A percentile compares a stretch with the other conserved stretches of the same genome.
These are phyloP conservation scores for Lactarius akahatsu DNA, from an alignment of 768 basidiomycete species.

Conservation along the genomic window DNA sequence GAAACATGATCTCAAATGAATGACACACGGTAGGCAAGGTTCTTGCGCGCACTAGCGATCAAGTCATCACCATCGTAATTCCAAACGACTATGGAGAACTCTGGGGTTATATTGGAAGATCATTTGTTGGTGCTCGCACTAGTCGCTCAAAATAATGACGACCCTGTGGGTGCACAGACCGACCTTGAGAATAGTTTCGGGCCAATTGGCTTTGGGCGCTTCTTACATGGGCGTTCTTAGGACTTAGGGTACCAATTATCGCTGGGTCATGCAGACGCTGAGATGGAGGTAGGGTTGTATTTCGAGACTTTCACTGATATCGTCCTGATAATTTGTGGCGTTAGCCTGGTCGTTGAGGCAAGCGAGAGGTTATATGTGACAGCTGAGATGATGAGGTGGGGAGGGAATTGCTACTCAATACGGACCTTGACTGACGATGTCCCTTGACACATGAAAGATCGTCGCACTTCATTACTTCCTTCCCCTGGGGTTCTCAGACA, in stretches of 20 bases:
- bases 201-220: slow-evolving; percentile 31
- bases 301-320: slow-evolving; percentile 41
- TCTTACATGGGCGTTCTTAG: slow-evolving; percentile 40
- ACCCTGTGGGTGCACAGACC: slow-evolving; percentile 29
- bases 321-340: slow-evolving; percentile 17
- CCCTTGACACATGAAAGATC: slow-evolving; percentile 41
- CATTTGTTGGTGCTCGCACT: slow-evolving; percentile 46
- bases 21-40: neutral
- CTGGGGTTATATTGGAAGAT: slow-evolving; percentile 50
- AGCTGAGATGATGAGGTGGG: slow-evolving; percentile 42
- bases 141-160: slow-evolving; percentile 33
- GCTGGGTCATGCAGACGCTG: slow-evolving; percentile 45
- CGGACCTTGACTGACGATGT: slow-evolving; percentile 34
- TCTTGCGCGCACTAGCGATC: neutral
- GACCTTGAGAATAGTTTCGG: neutral
- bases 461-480: slow-evolving; percentile 42
- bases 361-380: slow-evolving; percentile 52
- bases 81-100: neutral
- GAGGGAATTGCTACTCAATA: slow-evolving; percentile 45
- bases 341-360: slow-evolving; percentile 50
- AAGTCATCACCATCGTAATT: neutral
- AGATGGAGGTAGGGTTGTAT: slow-evolving; percentile 40
- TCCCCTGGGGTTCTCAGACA: slow-evolving; percentile 48
- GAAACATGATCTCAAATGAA: neutral
- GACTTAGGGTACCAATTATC: slow-evolving; percentile 37